Evolutionary conservation across 2,329 filamentous ascomycete species (phyloP), one percentile per base, ranked within the genome.

Genomic region (Nothophoma quercina): DNA sequence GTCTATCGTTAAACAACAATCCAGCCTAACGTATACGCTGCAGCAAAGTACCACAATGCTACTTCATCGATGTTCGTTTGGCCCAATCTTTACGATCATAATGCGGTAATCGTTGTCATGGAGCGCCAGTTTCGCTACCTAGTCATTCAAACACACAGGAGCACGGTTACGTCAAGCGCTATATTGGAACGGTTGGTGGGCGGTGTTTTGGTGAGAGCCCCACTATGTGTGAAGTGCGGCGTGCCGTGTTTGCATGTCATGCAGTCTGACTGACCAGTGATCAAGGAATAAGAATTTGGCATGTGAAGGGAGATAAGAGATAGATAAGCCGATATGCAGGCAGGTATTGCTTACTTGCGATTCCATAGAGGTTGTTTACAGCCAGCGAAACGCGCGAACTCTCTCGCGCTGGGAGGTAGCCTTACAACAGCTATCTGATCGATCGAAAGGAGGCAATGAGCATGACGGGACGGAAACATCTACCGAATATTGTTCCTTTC

Each of bases 151-250:
- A 42, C 41, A 55, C 33, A 35, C 46, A 40, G 56, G 58, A 62
- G 64, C 66, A 61, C 50, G 41, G 55, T 67, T 65, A 70, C 67
- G 67, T 70, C 66, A 70, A 65, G 63, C 59, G 59, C 33, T 28
- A 28, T 26, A 21, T 30, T 12, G 15, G 13, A 25, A 19, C 25
- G 6, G 29, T 29, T 21, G 18, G 34, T 40, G 43, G 26, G 34
- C 38, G 35, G 52, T 53, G 57, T 53, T 48, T 48, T 51, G 69
- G 62, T 68, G 65, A 39, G 40, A 25, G 58, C 47, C 58, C 62
- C 56, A 64, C 63, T 50, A 26, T 45, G n/a, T 45, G 47, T 60
- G 53, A 52, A 55, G 48, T 48, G 47, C 40, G 36, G 42, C 45
- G 51, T 59, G 55, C 55, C 47, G 56, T 59, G 48, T 49, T 43